Evolutionary conservation across 441 rosid genomes (phyloP), one percentile per base, ranked within the genome.

Genomic region (Erysimum cheiri): DNA sequence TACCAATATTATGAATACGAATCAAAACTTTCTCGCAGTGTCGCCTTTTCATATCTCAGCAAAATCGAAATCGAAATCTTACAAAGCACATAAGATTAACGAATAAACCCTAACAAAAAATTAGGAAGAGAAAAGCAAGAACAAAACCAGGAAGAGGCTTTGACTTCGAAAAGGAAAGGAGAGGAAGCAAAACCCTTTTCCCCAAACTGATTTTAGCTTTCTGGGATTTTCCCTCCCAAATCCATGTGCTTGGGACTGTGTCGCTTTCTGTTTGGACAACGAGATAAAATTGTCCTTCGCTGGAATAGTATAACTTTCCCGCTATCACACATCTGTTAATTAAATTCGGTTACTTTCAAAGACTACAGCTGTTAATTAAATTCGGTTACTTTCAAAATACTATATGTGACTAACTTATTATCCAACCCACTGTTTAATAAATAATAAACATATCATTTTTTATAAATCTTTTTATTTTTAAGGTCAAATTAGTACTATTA

Each of bases 1-100:
- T 52, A n/a, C 84, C 83, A 67, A 87, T 64, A 47, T 29, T 76
- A 14, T 52, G 83, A 15, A 94, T 47, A 60, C 78, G 80, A 36
- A 94, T 35, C 13, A 62, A 35, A 9, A 87, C 96, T 17, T 81
- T 64, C 74, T 71, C 77, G 12, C 72, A 24, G 0, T 80, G 55
- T 32, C 58, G 64, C 66, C 73, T 82, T n/a, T 81, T 71, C 70
- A 75, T 80, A 62, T 81, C 59, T 67, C 65, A 26, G 59, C 69
- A 55, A 60, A 31, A 75, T 15, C 43, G 14, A 56, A 58, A 63
- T 17, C 15, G 75, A 37, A 64, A 46, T 74, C 71, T 19, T 48
- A 53, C 81, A 77, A 71, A 15, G 6, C 52, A 46, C 28, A 64
- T 11, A 22, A 26, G 24, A 50, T 31, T 39, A 14, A 26, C 12